Conservation (phyloP, 805 yeast species). For the Monosporozyma aerobia region DNA sequence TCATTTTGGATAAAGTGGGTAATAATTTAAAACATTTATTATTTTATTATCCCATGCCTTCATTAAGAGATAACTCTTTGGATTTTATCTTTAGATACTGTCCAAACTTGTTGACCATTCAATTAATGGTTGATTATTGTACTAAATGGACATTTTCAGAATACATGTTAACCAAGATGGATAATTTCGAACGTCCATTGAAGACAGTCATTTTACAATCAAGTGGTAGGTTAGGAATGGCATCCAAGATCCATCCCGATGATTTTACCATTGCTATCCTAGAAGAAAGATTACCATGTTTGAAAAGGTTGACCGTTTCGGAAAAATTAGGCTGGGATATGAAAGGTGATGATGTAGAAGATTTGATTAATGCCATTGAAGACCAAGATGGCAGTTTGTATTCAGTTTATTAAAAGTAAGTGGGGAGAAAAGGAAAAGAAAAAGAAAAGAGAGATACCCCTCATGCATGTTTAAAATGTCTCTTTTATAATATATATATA, state of each 20-base stretch:
- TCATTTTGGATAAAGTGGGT: slow-evolving; percentile 57
- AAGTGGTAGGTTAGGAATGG: slow-evolving; percentile 79
- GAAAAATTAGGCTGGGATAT: slow-evolving; percentile 83
- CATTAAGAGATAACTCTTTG: slow-evolving; percentile 54
- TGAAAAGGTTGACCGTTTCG: slow-evolving; percentile 58
- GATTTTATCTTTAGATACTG: slow-evolving; percentile 70
- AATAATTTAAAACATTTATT: slow-evolving; percentile 50
- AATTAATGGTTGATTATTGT: slow-evolving; percentile 71
- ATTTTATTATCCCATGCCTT: slow-evolving; percentile 85
- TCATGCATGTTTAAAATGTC: neutral
- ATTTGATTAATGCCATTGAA: slow-evolving; percentile 59
- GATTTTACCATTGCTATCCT: slow-evolving; percentile 78
- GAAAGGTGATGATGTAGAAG: slow-evolving; percentile 48
- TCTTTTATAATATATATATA: neutral
- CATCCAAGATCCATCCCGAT: slow-evolving; percentile 75
- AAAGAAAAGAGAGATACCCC: neutral
- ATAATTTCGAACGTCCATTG: slow-evolving; percentile 31
- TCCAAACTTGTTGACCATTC: slow-evolving; percentile 56
- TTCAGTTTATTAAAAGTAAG: slow-evolving; percentile 32
- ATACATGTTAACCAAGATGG: slow-evolving; percentile 29
- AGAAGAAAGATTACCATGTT: slow-evolving; percentile 64
- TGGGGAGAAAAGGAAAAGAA: neutral
- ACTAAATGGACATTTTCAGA: slow-evolving; percentile 43
- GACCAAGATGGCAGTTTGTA: slow-evolving; percentile 73
- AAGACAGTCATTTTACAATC: slow-evolving; percentile 63